Conservation (phyloP, 2,329 filamentous ascomycete species). For the Fusarium pilosicola region DNA sequence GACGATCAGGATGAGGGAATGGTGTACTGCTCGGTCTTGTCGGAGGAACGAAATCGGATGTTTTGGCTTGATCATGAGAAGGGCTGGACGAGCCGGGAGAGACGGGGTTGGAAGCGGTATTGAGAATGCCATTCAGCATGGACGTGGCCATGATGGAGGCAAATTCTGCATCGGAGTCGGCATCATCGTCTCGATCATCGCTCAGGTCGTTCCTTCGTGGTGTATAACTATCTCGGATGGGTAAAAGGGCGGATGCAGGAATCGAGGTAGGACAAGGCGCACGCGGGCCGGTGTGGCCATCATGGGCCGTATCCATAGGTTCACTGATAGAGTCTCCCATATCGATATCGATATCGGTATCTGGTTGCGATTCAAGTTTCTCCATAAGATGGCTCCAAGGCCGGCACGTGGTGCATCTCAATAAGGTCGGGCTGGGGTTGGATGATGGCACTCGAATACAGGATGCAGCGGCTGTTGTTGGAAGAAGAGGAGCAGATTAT, state of each 20-base stretch:
- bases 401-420: slow-evolving; percentile 42
- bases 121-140: slow-evolving; percentile 50
- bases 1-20: slow-evolving; percentile 65
- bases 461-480: neutral
- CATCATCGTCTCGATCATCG: slow-evolving; percentile 29
- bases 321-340: slow-evolving; percentile 41
- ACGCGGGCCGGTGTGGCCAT: slow-evolving; percentile 27
- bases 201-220: slow-evolving; percentile 27
- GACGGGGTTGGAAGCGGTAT: slow-evolving; percentile 63
- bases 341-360: slow-evolving; percentile 30
- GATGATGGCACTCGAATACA: neutral
- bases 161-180: slow-evolving; percentile 48
- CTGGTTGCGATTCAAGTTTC: slow-evolving; percentile 30
- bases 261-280: slow-evolving; percentile 34
- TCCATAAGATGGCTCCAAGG: slow-evolving; percentile 39
- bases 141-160: slow-evolving; percentile 51
- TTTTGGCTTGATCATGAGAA: slow-evolving; percentile 58
- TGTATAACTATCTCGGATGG: slow-evolving; percentile 39
- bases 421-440: slow-evolving; percentile 2
- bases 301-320: slow-evolving; percentile 42
- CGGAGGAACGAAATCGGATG: slow-evolving; percentile 49
- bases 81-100: slow-evolving; percentile 65
- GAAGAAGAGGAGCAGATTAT: neutral
- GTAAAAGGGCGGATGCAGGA: slow-evolving; percentile 35
- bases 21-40: slow-evolving; percentile 68